Percentiles rank a stretch among this genome's conserved stretches.
These are phyloP conservation scores for Turnera subulata DNA, from an alignment of 345 rosid species.

Conservation along the genomic window DNA sequence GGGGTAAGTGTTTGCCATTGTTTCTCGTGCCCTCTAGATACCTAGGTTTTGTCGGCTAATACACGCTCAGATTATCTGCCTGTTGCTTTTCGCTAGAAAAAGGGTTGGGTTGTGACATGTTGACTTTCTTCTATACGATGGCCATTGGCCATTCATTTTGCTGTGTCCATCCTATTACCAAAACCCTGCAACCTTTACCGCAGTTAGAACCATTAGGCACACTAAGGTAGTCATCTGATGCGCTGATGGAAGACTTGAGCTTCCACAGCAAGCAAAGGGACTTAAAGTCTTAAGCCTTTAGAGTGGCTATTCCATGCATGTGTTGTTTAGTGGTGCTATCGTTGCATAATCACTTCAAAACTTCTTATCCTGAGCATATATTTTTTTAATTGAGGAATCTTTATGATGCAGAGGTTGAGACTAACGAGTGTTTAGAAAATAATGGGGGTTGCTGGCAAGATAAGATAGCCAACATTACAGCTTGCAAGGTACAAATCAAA, in stretches of 20 bases:
- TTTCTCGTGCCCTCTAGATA: background rate
- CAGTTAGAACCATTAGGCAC: too few relatives aligned
- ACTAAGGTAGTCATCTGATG: background rate
- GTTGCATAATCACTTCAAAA: background rate
- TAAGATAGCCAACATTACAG: constrained; percentile 70
- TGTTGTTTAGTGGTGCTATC: constrained; percentile 5
- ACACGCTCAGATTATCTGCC: too few relatives aligned
- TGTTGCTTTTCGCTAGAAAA: too few relatives aligned
- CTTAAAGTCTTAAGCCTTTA: background rate
- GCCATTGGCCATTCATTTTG: too few relatives aligned
- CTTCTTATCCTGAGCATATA: constrained; percentile 5
- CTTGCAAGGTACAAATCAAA: constrained; percentile 72
- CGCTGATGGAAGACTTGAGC: background rate
- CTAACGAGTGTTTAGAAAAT: constrained; percentile 92
- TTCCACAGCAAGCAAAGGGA: background rate
- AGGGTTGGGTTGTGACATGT: too few relatives aligned
- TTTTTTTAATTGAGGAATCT: constrained; percentile 9
- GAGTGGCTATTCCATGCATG: background rate
- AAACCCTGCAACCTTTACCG: too few relatives aligned
- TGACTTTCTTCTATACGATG: too few relatives aligned
- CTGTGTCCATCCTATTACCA: too few relatives aligned
- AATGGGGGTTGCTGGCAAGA: constrained; percentile 97
- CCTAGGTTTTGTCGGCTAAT: too few relatives aligned
- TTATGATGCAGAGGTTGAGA: constrained; percentile 69
- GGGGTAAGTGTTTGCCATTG: constrained; percentile 49